These are phyloP conservation scores for Yamagishiella unicocca DNA, from an alignment of 139 green algal genomes.

Conservation along the genomic window DNA sequence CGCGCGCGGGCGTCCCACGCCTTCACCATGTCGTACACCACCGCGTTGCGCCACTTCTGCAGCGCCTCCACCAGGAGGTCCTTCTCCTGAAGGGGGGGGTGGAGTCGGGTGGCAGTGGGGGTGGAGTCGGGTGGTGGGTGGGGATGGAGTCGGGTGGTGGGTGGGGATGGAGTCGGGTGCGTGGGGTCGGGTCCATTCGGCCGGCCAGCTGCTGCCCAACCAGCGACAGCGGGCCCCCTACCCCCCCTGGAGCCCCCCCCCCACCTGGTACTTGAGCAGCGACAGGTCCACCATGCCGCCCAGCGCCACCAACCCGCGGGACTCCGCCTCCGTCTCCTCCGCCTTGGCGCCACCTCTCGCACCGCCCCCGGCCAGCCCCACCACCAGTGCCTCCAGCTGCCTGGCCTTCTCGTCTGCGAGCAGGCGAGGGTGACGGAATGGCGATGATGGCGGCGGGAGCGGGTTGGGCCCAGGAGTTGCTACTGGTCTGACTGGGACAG, in stretches of 20 bases:
- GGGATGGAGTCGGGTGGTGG: neutral
- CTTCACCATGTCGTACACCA: slow-evolving; percentile 70
- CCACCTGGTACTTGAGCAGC: slow-evolving; percentile 58
- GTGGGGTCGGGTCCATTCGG: neutral
- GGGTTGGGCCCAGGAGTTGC: neutral
- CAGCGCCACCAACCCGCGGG: slow-evolving; percentile 4
- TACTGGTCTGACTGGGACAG: neutral
- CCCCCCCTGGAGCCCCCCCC: too few species aligned
- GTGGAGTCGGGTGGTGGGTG: neutral
- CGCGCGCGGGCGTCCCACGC: slow-evolving; percentile 74
- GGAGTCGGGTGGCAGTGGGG: too few species aligned
- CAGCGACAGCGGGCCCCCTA: too few species aligned
- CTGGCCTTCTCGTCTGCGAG: slow-evolving; percentile 33
- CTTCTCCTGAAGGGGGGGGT: neutral
- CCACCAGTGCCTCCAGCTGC: slow-evolving; percentile 59
- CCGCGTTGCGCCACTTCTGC: slow-evolving; percentile 44
- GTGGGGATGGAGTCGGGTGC: neutral
- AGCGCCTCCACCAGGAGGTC: slow-evolving; percentile 54
- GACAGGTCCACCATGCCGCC: slow-evolving; percentile 54
- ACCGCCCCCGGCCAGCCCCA: slow-evolving; percentile 34
- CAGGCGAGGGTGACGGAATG: neutral
- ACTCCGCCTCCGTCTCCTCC: neutral
- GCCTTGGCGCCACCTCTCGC: neutral
- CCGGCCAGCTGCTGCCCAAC: too few species aligned
- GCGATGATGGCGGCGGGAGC: too few species aligned